Percentiles rank a stretch among this genome's conserved stretches.
Evolutionary conservation across 331 rosid species (phyloP).

Genomic region (Rhamnella rubrinervis): DNA sequence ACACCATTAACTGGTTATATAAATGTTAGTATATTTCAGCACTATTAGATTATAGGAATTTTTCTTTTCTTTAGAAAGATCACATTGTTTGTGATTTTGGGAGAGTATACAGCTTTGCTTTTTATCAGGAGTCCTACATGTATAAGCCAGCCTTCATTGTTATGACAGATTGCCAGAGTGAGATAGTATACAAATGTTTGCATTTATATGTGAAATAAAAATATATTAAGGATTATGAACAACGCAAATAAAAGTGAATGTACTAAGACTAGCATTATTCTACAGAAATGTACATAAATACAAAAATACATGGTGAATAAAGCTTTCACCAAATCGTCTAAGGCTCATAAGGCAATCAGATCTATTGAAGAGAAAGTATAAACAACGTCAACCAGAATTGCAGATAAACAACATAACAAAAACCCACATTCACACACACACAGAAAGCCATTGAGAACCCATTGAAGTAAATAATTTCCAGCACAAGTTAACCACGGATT

Average conservation of each 20-base stretch:
- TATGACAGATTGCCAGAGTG: constrained; percentile 38
- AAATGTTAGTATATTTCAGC: constrained; percentile 29
- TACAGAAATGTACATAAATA: neutral
- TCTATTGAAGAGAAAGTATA: neutral
- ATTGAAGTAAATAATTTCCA: too few species aligned
- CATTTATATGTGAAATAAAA: constrained; percentile 36
- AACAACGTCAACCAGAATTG: neutral
- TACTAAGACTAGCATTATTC: neutral
- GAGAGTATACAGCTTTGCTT: constrained; percentile 7
- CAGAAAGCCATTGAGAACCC: neutral
- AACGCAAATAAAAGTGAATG: neutral
- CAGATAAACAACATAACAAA: neutral
- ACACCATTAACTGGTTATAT: constrained; percentile 25
- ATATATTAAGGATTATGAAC: constrained; percentile 3
- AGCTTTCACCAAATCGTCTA: neutral
- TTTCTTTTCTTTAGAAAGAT: constrained; percentile 2
- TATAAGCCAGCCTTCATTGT: constrained; percentile 22
- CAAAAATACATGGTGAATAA: neutral
- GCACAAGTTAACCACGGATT: too few species aligned
- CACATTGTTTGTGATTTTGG: constrained; percentile 16
- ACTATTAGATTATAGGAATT: constrained; percentile 30
- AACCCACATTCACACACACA: neutral
- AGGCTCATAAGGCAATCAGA: constrained; percentile 5
- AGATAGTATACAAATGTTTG: constrained; percentile 32
- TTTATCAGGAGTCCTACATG: constrained; percentile 15